Conservation (phyloP, 2,329 filamentous ascomycete species). For the Raffaelea albimanens region DNA sequence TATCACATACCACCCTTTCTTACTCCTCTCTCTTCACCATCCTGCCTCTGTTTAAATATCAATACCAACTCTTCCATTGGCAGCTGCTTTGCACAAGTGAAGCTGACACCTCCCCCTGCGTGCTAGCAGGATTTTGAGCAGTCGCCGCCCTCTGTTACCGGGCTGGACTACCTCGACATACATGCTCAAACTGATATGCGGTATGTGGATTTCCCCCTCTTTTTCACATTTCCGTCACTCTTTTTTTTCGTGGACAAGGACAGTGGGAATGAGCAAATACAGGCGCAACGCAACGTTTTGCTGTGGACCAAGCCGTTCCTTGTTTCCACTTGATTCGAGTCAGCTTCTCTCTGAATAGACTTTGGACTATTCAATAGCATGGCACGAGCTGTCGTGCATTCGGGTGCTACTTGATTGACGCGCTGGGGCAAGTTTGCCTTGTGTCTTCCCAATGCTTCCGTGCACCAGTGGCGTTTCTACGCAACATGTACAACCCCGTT, state of each 20-base stretch:
- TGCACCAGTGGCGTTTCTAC: slow-evolving; percentile 24
- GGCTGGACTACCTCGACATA: slow-evolving; percentile 46
- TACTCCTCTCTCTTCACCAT: no score
- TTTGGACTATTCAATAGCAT: no score
- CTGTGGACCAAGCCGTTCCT: no score
- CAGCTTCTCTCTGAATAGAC: no score
- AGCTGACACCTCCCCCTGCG: slow-evolving; percentile 13
- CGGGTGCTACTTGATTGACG: no score
- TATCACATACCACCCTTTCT: no score
- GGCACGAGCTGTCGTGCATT: no score
- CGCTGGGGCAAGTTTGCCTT: neutral
- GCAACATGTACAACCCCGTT: neutral
- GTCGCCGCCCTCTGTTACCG: slow-evolving; percentile 37
- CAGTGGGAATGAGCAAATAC: no score
- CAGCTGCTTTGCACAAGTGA: neutral
- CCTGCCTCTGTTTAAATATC: neutral
- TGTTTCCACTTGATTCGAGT: no score
- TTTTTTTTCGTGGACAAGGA: neutral
- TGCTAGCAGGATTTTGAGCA: slow-evolving; percentile 43
- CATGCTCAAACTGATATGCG: slow-evolving; percentile 43
- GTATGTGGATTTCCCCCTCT: slow-evolving; percentile 28
- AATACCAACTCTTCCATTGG: neutral
- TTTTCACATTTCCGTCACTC: neutral
- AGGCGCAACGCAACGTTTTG: no score
- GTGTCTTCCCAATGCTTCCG: slow-evolving; percentile 27